Conservation (phyloP, 2,329 filamentous ascomycete species). For the Penicillium concentricum region DNA sequence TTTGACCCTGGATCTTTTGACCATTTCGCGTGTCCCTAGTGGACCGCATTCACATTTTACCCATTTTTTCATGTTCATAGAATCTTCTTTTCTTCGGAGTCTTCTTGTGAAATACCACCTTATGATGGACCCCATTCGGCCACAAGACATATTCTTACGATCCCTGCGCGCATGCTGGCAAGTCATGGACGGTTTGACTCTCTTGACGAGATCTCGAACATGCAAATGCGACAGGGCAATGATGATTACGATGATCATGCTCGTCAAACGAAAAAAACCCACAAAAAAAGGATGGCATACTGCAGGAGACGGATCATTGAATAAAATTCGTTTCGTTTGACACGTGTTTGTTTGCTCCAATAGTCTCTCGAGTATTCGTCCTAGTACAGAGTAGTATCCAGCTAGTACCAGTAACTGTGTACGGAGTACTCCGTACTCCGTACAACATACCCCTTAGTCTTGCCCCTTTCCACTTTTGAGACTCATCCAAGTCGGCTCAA, state of each 20-base stretch:
- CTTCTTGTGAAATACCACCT: conserved; percentile 24
- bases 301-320: neutral
- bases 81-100: conserved; percentile 10
- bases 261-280: neutral
- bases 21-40: conserved; percentile 17
- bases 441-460: neutral
- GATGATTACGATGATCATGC: conserved; percentile 3
- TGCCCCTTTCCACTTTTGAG: neutral
- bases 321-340: neutral
- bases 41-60: conserved; percentile 13
- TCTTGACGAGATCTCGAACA: conserved; percentile 7
- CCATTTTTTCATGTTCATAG: conserved; percentile 13
- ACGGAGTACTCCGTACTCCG: no score
- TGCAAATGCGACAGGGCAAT: conserved; percentile 4
- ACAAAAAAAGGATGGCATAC: neutral
- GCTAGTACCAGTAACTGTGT: neutral
- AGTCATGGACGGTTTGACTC: neutral
- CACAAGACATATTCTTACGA: conserved; percentile 1
- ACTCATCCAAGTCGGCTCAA: neutral
- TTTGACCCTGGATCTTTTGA: conserved; percentile 8
- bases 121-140: conserved; percentile 11
- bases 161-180: conserved; percentile 7
- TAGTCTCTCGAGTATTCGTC: neutral
- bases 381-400: neutral
- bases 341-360: neutral